Evolutionary conservation across 192 early-diverging fungal species (phyloP), one percentile per base, ranked within the genome.

Genomic region (Piromyces sp.): DNA sequence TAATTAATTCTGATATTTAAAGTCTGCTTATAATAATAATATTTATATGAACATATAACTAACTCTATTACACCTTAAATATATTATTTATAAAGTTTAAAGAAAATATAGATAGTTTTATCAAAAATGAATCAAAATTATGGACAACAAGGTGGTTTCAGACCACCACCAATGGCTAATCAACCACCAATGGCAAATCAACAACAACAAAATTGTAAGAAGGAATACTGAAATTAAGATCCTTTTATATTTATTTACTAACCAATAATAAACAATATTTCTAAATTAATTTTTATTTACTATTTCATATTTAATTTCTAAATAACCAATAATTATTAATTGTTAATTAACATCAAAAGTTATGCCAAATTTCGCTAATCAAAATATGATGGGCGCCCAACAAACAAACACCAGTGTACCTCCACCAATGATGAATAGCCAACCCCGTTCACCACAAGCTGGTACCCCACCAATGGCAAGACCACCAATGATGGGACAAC

Each of bases 381-480:
- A 68, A 68, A 17, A 17, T 26, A n/a, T 68, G 26, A 68, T 68
- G 51, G 51, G 51, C 11, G 51, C 26, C n/a, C 51, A 68, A 68
- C 51, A 68, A 68, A 7, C 51, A 68, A 68, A 68, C 7, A n/a
- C 26, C n/a, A n/a, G 9, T 68, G 26, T 68, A n/a, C 51, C 22
- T 9, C 51, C 51, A 68, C 51, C 51, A 68, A 68, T 68, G 51
- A 68, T 68, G 51, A 68, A 7, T 68, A 68, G n/a, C n/a, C 51
- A 68, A 68, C 26, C 58, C 3, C 79, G 36, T 22, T 31, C 84
- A 38, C 84, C 81, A 7, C 84, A 79, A 30, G 79, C 16, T 81
- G 68, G 82, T 80, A 37, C 29, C 16, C 80, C 84, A 51, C 42
- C 42, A 51, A 51, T 51, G 42, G 22, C 30, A 12, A 30, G 13